Conservation (phyloP, 306 rosid species). For the Pueraria montana region DNA sequence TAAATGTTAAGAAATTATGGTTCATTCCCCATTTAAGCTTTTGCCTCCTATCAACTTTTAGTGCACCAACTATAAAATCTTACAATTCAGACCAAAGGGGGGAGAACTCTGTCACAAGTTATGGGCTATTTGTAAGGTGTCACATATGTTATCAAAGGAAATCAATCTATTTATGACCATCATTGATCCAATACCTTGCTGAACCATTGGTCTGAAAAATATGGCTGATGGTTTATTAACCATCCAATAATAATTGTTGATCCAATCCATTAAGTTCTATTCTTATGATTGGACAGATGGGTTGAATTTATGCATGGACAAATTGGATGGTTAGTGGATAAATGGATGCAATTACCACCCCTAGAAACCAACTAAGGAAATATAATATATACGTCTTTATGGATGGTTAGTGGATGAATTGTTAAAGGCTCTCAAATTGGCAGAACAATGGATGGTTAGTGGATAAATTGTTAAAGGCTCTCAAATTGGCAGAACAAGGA, state of each 20-base stretch:
- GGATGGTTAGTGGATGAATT: no score
- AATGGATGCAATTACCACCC: neutral
- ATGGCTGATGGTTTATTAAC: neutral
- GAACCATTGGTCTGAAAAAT: neutral
- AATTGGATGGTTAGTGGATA: neutral
- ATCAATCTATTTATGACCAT: neutral
- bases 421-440: no score
- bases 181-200: neutral
- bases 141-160: constrained; percentile 18
- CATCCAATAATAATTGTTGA: neutral
- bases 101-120: constrained; percentile 9
- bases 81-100: neutral
- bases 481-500: neutral
- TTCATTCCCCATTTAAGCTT: neutral
- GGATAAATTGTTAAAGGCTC: constrained; percentile 10
- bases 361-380: neutral
- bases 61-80: neutral
- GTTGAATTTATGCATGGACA: neutral
- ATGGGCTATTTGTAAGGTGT: neutral
- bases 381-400: no score
- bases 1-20: neutral
- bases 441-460: no score
- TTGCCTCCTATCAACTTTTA: constrained; percentile 4
- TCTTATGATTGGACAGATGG: neutral
- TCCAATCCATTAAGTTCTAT: neutral